Evolutionary conservation across 1,284 basidiomycete species (phyloP).

Genomic region (Malassezia dermatis): DNA sequence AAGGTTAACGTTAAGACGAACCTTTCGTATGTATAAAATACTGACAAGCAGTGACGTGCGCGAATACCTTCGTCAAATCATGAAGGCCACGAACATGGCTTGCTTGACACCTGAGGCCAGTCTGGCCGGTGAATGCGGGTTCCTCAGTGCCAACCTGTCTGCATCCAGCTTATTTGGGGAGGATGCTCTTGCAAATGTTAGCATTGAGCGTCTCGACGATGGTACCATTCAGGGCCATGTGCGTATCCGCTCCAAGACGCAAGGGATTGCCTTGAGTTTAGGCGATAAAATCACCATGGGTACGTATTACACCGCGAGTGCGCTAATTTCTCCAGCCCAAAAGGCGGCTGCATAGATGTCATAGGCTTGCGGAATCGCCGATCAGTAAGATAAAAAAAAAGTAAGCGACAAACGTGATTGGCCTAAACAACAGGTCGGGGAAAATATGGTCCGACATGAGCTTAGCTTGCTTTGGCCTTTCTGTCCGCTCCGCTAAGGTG

Average conservation of each 20-base stretch:
- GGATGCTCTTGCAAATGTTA: constrained; percentile 90
- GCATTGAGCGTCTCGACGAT: constrained; percentile 75
- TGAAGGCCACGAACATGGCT: constrained; percentile 83
- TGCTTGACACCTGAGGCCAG: constrained; percentile 89
- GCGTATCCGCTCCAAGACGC: constrained; percentile 42
- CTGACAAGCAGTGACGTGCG: constrained; percentile 57
- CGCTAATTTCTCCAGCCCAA: constrained; percentile 8
- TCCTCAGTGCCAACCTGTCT: constrained; percentile 86
- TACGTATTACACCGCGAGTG: not conserved
- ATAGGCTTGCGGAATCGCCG: not conserved
- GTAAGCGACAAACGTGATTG: not conserved
- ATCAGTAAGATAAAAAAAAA: not conserved
- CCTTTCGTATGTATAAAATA: constrained; percentile 56
- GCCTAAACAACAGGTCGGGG: not conserved
- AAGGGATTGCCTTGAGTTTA: constrained; percentile 71
- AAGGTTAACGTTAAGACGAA: constrained; percentile 79
- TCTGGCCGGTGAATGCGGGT: constrained; percentile 80
- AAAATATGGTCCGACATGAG: not conserved
- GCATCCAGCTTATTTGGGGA: constrained; percentile 87
- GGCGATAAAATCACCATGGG: constrained; percentile 65
- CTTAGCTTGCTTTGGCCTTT: not conserved
- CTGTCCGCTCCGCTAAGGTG: not conserved
- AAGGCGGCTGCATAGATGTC: constrained; percentile 1
- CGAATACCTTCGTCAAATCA: constrained; percentile 71
- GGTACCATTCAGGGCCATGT: constrained; percentile 47